Evolutionary conservation across 306 rosid species (phyloP).

Genomic region (Rubus idaeus): DNA sequence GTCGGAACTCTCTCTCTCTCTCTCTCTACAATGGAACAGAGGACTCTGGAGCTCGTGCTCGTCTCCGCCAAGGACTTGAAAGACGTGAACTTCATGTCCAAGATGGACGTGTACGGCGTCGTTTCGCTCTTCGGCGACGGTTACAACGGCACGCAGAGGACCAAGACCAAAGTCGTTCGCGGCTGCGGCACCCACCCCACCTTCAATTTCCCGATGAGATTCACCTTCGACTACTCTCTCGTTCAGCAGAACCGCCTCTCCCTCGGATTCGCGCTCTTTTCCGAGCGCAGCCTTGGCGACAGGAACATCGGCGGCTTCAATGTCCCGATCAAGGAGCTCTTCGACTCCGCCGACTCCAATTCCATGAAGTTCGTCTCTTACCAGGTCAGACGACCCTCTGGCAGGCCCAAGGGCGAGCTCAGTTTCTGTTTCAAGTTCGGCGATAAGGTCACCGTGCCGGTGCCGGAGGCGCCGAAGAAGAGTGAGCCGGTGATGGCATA

Average conservation of each 20-base stretch:
- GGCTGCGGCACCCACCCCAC: slow-evolving; percentile 55
- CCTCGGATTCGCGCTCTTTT: slow-evolving; percentile 44
- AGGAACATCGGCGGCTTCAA: slow-evolving; percentile 50
- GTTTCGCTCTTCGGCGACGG: slow-evolving; percentile 53
- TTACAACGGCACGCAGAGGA: slow-evolving; percentile 1
- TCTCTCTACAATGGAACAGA: slow-evolving; percentile 39
- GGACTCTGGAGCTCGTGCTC: slow-evolving; percentile 56
- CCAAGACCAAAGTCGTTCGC: slow-evolving; percentile 39
- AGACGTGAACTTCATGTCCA: slow-evolving; percentile 53
- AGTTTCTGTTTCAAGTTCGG: slow-evolving; percentile 47
- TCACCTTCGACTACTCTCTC: slow-evolving; percentile 42
- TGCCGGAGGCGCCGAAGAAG: background rate
- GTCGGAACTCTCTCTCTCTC: background rate
- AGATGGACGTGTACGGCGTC: slow-evolving; percentile 72
- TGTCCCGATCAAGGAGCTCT: slow-evolving; percentile 58
- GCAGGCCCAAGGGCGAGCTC: slow-evolving; percentile 54
- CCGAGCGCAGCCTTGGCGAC: slow-evolving; percentile 46
- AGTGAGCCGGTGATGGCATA: slow-evolving; percentile 28
- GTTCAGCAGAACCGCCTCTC: slow-evolving; percentile 43
- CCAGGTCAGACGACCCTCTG: slow-evolving; percentile 54
- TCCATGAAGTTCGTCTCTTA: slow-evolving; percentile 40
- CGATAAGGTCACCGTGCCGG: background rate
- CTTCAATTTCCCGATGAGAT: slow-evolving; percentile 55
- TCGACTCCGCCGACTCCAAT: slow-evolving; percentile 29
- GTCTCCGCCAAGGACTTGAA: slow-evolving; percentile 69